Percentiles rank a stretch among this genome's conserved stretches.
Evolutionary conservation across 495 filamentous ascomycete species (phyloP).

Genomic region (Thermochaetoides thermophila): DNA sequence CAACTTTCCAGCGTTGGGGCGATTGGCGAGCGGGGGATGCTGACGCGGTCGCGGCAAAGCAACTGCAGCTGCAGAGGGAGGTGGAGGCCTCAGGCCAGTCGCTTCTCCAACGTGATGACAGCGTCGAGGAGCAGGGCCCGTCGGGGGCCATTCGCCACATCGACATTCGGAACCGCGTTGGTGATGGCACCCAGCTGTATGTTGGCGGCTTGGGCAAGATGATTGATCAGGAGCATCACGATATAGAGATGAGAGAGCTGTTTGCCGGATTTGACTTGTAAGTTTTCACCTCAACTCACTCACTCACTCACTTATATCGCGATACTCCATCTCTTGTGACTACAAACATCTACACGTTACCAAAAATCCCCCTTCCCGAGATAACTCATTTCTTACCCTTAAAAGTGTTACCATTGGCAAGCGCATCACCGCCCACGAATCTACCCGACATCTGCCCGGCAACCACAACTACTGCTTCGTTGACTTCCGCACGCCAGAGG

Average conservation of each 20-base stretch:
- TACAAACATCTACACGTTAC: too few relatives aligned
- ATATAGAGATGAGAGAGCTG: conserved; percentile 39
- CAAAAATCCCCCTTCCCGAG: too few relatives aligned
- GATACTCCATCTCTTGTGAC: too few relatives aligned
- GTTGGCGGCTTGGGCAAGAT: conserved; percentile 48
- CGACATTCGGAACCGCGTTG: conserved; percentile 3
- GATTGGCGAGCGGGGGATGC: conserved; percentile 20
- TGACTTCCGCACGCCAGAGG: conserved; percentile 41
- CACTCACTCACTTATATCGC: too few relatives aligned
- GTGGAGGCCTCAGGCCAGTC: too few relatives aligned
- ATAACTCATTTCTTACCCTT: too few relatives aligned
- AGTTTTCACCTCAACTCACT: conserved; percentile 8
- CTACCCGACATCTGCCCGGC: conserved; percentile 35
- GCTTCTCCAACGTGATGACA: not conserved
- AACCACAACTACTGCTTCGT: conserved; percentile 57
- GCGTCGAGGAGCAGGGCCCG: conserved; percentile 10
- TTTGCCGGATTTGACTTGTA: conserved; percentile 43
- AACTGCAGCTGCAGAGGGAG: not conserved
- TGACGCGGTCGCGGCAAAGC: not conserved
- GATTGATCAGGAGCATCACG: conserved; percentile 38
- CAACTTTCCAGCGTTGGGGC: conserved; percentile 24
- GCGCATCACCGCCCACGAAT: conserved; percentile 42
- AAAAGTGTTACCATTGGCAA: conserved; percentile 49
- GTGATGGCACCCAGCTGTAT: conserved; percentile 40
- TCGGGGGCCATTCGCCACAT: conserved; percentile 10